Base-by-base conservation (phyloP, 1,139 yeast genomes). In the Nadsonia commutata region DNA sequence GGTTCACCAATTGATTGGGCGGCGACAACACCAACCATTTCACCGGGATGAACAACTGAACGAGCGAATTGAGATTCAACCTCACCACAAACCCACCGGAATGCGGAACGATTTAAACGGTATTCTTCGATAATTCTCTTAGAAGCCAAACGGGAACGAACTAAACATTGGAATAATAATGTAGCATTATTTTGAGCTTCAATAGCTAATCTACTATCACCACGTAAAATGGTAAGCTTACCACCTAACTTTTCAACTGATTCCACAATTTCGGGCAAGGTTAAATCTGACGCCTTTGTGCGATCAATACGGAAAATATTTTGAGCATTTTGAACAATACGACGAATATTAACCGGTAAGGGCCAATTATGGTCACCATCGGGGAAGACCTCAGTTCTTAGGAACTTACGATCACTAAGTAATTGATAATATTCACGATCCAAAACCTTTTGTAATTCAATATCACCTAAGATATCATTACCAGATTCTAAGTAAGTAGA, bases 1-100 rank as follows among this genome's bases (percentile, higher is more conserved):
- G 99, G 99, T 64, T 90, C 99, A 70, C 99, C 99, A 68, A 90
- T 90, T 40, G 96, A 86, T 69, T 90, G 99, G 1, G 99, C 98
- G 45, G 98, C 99, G 58, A 90, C 76, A 45, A 90, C 96, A 70
- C 99, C 99, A 47, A 93, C 98, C 98, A 90, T 90, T 64, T 90
- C 98, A 71, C 99, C 99, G 9, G 99, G 96, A 53, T 93, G 93
- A 42, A 88, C 98, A 57, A 86, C 70, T 3, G 97, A 80, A 63
- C 82, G 83, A 53, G 84, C 88, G 67, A 88, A 93, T 63, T 88
- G 96, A 20, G 90, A 75, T 59, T 86, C 95, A 54, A 93, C 74
- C 60, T 90, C 95, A 58, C 95, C 96, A 49, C 86, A 56, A 39
- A 85, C 94, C 98, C 98, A 93, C 53, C 86, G 90, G 58, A 90